Conservation (phyloP, 192 early-diverging fungal genomes). For the Coemansia sp. region DNA sequence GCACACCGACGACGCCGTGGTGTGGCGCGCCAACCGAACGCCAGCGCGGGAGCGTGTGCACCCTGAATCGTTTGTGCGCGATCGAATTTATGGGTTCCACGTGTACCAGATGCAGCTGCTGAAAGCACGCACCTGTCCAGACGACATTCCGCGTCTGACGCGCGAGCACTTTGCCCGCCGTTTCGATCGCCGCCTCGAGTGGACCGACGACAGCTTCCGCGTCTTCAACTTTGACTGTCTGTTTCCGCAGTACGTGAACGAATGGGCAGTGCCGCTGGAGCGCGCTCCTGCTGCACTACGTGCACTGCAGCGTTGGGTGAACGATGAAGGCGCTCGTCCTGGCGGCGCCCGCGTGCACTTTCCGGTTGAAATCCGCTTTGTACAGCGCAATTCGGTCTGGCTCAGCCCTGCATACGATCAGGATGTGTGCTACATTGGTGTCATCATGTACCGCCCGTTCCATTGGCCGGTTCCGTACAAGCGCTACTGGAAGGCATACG, state of each 20-base stretch:
- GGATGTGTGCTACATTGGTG: constrained; percentile 71
- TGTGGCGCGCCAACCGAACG: constrained; percentile 69
- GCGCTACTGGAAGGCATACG: constrained; percentile 68
- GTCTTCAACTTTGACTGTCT: constrained; percentile 71
- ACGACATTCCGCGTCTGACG: constrained; percentile 20
- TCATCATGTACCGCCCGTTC: constrained; percentile 76
- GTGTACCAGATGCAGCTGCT: constrained; percentile 60
- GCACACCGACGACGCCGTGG: constrained; percentile 66
- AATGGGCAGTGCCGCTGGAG: constrained; percentile 74
- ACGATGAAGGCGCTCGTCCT: constrained; percentile 28
- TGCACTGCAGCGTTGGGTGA: constrained; percentile 57
- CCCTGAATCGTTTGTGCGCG: constrained; percentile 22
- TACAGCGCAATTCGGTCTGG: constrained; percentile 57
- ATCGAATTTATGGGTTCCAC: constrained; percentile 33
- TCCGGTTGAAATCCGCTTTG: constrained; percentile 72
- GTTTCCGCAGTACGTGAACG: constrained; percentile 71
- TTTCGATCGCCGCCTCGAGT: constrained; percentile 50
- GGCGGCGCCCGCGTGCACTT: constrained; percentile 64
- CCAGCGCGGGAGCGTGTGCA: constrained; percentile 22
- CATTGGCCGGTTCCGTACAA: constrained; percentile 66
- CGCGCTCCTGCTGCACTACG: constrained; percentile 57
- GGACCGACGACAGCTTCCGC: constrained; percentile 64
- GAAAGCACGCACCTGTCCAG: constrained; percentile 32
- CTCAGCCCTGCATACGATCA: constrained; percentile 65
- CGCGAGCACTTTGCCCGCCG: constrained; percentile 60